A percentile compares a stretch with the other conserved stretches of the same genome.
phyloP scores from a whole-genome alignment of 192 early-diverging fungal species.

The Dispira simplex region DNA sequence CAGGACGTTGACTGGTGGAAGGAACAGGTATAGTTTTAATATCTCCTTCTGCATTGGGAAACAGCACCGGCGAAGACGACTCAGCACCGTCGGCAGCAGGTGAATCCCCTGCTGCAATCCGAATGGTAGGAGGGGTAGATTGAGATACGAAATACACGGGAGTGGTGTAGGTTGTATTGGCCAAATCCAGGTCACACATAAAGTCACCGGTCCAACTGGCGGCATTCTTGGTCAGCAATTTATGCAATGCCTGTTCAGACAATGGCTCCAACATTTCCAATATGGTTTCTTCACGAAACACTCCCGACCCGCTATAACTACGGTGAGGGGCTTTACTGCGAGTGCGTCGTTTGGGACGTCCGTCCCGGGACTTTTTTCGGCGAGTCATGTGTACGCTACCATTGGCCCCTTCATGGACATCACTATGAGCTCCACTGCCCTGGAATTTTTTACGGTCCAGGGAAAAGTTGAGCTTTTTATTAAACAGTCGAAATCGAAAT shows the following conservation, averaged over 20 bases:
- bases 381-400: background rate
- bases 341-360: background rate
- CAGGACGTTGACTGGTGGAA: background rate
- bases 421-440: background rate
- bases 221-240: background rate
- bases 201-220: background rate
- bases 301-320: background rate
- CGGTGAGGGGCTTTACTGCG: conserved; percentile 2
- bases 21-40: background rate
- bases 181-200: background rate
- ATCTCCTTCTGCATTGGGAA: background rate
- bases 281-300: background rate
- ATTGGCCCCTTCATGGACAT: background rate
- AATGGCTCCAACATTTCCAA: background rate
- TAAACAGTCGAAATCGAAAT: background rate
- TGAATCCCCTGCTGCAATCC: background rate
- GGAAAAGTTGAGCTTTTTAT: background rate
- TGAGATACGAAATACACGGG: background rate
- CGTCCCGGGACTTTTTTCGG: background rate
- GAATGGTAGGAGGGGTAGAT: background rate
- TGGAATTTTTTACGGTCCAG: background rate
- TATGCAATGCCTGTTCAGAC: background rate
- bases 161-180: background rate
- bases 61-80: background rate
- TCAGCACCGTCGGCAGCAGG: too few relatives aligned